Evolutionary conservation across 2,329 filamentous ascomycete genomes (phyloP).

Genomic region (Neofusicoccum sp.): DNA sequence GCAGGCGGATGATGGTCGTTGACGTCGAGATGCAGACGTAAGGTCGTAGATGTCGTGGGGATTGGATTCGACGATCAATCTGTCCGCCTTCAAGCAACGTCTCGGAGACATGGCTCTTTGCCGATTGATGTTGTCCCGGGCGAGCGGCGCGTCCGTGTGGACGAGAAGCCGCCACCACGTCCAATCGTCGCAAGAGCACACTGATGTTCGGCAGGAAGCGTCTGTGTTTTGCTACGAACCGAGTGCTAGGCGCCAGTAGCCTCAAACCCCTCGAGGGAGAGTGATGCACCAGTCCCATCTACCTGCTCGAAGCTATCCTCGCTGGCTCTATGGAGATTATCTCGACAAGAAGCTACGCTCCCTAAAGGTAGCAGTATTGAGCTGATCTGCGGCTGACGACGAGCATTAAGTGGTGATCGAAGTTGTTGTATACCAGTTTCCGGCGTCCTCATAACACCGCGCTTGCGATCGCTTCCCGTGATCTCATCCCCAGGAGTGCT

Average conservation of each 20-base stretch:
- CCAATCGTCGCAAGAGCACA: conserved; percentile 31
- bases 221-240: conserved; percentile 70
- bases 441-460: conserved; percentile 12
- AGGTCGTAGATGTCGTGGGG: background rate
- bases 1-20: background rate
- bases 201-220: conserved; percentile 44
- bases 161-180: conserved; percentile 17
- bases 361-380: conserved; percentile 43
- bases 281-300: conserved; percentile 24
- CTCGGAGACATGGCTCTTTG: conserved; percentile 14
- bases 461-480: conserved; percentile 10
- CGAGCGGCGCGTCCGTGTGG: background rate
- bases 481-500: conserved; percentile 10
- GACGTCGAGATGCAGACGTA: background rate
- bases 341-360: conserved; percentile 69
- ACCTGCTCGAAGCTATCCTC: conserved; percentile 47
- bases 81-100: background rate
- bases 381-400: conserved; percentile 21
- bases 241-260: conserved; percentile 50
- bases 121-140: conserved; percentile 10
- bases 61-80: background rate
- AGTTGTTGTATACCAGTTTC: conserved; percentile 21
- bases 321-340: conserved; percentile 67
- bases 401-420: conserved; percentile 19
- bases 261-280: conserved; percentile 12